Base-by-base conservation (phyloP, 2,329 filamentous ascomycete genomes). In the Graphilbum sp. region DNA sequence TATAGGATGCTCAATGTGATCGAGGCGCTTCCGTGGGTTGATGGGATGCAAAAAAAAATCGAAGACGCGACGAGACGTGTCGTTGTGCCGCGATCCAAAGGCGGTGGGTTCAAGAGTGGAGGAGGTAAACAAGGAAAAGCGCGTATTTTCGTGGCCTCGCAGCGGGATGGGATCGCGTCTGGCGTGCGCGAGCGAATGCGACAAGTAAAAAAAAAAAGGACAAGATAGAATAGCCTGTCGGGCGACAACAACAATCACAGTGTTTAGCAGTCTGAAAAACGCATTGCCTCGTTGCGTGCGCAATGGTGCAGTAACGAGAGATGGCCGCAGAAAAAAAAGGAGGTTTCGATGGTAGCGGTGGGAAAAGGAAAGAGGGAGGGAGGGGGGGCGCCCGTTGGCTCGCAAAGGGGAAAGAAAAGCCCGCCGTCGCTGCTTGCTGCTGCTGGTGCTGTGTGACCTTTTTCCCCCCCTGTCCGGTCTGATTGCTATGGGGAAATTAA, bases 81-180 rank as follows among this genome's bases (percentile, higher is more conserved):
- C n/a, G n/a, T n/a, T n/a, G n/a, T n/a, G n/a, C n/a, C n/a, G n/a
- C n/a, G 17, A 19, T 13, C 16, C 2, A n/a, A 18, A 16, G n/a
- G 11, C 6, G 11, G 21, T 5, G 11, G 6, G 21, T 12, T 6
- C 10, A 29, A 29, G 27, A 29, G 27, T 29, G 27, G 27, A 5
- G 13, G 23, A 36, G 38, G 38, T 40, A 40, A 40, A 40, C 37
- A 36, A 36, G 3, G n/a, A 21, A 16, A 33, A 36, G 38, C 34
- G 34, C 38, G 38, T 36, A 30, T 34, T 38, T 34, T 29, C n/a
- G 12, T 17, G 17, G 24, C n/a, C 13, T 29, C 15, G 27, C 4
- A n/a, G 5, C 11, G 13, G 12, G 23, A 25, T 12, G 23, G 17
- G 18, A 27, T 33, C 36, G 36, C 36, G 36, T 38, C 21, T 12